Evolutionary conservation across 495 filamentous ascomycete species (phyloP).

Genomic region (Neurospora terricola): DNA sequence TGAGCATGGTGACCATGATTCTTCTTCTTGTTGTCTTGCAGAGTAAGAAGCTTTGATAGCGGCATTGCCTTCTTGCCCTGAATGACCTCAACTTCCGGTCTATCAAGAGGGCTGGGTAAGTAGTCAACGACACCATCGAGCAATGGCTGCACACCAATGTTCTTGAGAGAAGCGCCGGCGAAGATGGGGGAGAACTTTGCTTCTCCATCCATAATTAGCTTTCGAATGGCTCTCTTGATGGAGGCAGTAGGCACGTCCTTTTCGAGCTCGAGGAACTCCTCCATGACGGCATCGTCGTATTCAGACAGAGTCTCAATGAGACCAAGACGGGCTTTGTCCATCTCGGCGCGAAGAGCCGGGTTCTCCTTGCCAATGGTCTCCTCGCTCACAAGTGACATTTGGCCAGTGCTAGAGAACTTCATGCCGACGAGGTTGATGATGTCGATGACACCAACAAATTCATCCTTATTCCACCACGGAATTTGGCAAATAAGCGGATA

Average conservation of each 20-base stretch:
- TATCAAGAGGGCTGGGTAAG: conserved; percentile 72
- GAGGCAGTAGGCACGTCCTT: conserved; percentile 58
- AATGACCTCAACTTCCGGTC: conserved; percentile 67
- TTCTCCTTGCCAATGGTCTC: conserved; percentile 21
- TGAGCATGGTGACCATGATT: conserved; percentile 27
- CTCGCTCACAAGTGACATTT: conserved; percentile 43
- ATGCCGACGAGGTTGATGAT: conserved; percentile 49
- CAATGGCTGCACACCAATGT: conserved; percentile 89
- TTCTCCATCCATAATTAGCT: conserved; percentile 52
- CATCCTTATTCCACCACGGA: conserved; percentile 80
- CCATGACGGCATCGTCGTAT: conserved; percentile 76
- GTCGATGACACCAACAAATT: conserved; percentile 75
- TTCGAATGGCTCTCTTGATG: conserved; percentile 65
- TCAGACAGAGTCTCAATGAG: conserved; percentile 79
- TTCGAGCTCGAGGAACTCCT: conserved; percentile 66
- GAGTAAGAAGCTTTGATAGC: conserved; percentile 41
- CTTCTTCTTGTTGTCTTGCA: conserved; percentile 41
- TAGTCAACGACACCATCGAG: conserved; percentile 81
- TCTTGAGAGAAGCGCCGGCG: conserved; percentile 83
- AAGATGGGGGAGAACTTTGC: conserved; percentile 73
- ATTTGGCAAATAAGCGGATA: conserved; percentile 92
- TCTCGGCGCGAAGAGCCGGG: conserved; percentile 51
- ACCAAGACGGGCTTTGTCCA: conserved; percentile 62
- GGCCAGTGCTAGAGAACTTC: conserved; percentile 43
- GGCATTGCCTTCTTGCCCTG: conserved; percentile 44